These are phyloP conservation scores for Beta macrorhiza DNA, from an alignment of 179 eudicot species.

Conservation along the genomic window DNA sequence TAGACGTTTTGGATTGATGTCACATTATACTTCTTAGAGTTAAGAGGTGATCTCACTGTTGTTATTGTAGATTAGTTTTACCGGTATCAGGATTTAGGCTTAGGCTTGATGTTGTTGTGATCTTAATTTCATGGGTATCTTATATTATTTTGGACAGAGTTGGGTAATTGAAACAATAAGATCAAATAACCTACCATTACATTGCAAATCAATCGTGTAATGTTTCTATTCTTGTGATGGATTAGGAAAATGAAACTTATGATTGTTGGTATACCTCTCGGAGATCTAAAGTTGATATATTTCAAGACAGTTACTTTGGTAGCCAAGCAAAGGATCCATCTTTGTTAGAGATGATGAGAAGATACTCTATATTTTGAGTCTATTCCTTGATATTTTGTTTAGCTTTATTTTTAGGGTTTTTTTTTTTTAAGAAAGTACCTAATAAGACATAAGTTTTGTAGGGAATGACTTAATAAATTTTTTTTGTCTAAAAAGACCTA, in stretches of 20 bases:
- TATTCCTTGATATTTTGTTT: constrained; percentile 17
- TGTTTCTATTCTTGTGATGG: constrained; percentile 18
- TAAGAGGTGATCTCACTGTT: background rate
- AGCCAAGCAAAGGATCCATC: constrained; percentile 82
- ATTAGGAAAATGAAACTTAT: constrained; percentile 88
- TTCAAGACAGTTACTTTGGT: constrained; percentile 60
- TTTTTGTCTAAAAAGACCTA: too few relatives aligned
- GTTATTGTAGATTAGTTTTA: too few relatives aligned
- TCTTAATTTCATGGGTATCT: background rate
- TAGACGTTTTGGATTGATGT: background rate
- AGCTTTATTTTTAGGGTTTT: background rate
- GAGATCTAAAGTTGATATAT: constrained; percentile 67
- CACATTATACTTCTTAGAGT: background rate
- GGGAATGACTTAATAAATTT: too few relatives aligned
- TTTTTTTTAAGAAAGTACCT: background rate
- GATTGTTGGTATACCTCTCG: constrained; percentile 94
- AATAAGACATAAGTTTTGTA: too few relatives aligned
- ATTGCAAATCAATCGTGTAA: background rate
- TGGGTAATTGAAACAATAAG: background rate
- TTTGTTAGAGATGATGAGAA: constrained; percentile 72
- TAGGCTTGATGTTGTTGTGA: too few relatives aligned
- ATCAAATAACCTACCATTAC: background rate
- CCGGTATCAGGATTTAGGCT: too few relatives aligned
- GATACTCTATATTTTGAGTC: constrained; percentile 80
- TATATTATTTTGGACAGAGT: background rate